These are phyloP conservation scores for Arabidopsis hybrid DNA, from an alignment of 441 rosid species.

Conservation along the genomic window DNA sequence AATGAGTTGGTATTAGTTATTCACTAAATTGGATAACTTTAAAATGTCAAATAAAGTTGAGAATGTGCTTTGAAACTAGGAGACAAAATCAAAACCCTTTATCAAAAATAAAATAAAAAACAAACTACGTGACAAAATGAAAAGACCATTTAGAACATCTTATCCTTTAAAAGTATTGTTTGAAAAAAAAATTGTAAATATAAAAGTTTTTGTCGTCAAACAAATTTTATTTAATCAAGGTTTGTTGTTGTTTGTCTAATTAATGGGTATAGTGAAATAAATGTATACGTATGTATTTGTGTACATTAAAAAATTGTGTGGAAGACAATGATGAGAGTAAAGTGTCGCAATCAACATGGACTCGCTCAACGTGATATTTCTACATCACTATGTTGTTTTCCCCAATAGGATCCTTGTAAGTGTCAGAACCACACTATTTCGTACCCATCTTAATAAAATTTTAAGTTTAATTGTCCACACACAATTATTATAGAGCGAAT, in stretches of 20 bases:
- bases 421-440: constrained; percentile 35
- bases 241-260: constrained; percentile 29
- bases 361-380: constrained; percentile 29
- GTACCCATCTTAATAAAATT: constrained; percentile 2
- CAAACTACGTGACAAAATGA: constrained; percentile 23
- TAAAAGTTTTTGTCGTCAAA: too few species aligned
- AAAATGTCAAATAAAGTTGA: constrained; percentile 18
- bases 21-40: constrained; percentile 3
- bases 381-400: constrained; percentile 31
- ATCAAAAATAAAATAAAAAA: too few species aligned
- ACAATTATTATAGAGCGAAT: not conserved
- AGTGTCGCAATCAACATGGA: constrained; percentile 39
- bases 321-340: constrained; percentile 42
- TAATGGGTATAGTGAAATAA: not conserved
- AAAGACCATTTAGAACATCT: constrained; percentile 5
- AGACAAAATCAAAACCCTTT: too few species aligned
- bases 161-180: constrained; percentile 23
- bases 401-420: constrained; percentile 39
- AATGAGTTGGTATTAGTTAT: constrained; percentile 6
- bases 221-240: not conserved
- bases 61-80: constrained; percentile 26
- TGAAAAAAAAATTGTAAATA: not conserved
- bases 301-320: constrained; percentile 20
- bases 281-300: not conserved
- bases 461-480: not conserved